Conservation (phyloP, 192 early-diverging fungal genomes). For the Podochytrium sp. region DNA sequence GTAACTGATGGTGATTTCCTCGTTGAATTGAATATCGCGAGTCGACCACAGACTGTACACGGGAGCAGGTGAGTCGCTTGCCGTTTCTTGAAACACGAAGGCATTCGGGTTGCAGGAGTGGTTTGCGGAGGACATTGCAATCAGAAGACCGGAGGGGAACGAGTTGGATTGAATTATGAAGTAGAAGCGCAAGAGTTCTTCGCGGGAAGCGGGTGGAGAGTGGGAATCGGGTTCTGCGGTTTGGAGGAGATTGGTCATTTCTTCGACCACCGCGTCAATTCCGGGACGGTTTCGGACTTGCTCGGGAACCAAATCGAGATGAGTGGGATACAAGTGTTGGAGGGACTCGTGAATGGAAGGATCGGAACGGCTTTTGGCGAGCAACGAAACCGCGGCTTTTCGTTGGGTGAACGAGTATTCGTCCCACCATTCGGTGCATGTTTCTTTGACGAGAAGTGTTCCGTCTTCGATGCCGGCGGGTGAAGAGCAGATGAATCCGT, state of each 20-base stretch:
- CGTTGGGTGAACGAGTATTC: neutral
- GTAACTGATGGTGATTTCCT: constrained; percentile 27
- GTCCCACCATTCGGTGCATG: neutral
- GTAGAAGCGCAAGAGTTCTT: constrained; percentile 6
- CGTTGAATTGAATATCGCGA: constrained; percentile 6
- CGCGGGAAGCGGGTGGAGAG: neutral
- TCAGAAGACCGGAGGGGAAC: constrained; percentile 23
- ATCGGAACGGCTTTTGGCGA: neutral
- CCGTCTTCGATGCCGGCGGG: neutral
- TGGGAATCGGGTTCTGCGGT: neutral
- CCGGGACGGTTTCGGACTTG: neutral
- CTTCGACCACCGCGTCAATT: neutral
- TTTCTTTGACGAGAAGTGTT: neutral
- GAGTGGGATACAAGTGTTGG: neutral
- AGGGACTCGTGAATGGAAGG: neutral
- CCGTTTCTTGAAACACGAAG: neutral
- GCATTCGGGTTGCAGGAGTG: constrained; percentile 30
- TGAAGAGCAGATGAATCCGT: neutral
- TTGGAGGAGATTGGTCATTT: neutral
- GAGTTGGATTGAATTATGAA: constrained; percentile 29
- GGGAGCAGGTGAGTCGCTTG: neutral
- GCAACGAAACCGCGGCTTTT: neutral
- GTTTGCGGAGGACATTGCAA: constrained; percentile 18
- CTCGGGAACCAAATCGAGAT: neutral
- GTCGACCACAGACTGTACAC: constrained; percentile 1